Evolutionary conservation across 805 yeast genomes (phyloP).

Genomic region (Huiozyma sinensis): DNA sequence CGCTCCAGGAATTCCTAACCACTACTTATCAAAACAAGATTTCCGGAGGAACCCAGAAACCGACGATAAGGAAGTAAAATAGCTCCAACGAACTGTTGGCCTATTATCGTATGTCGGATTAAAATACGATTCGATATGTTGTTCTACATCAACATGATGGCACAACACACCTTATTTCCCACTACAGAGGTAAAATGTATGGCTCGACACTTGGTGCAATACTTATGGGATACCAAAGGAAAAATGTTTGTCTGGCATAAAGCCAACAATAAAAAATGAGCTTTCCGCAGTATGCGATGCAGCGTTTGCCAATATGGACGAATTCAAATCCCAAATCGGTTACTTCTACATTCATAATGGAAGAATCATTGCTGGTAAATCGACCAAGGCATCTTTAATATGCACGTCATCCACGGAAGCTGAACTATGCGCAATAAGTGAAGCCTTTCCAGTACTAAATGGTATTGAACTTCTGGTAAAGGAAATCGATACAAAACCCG

Average conservation of each 20-base stretch:
- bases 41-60: neutral
- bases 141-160: constrained; percentile 6
- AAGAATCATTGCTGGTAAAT: constrained; percentile 1
- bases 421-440: constrained; percentile 1
- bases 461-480: neutral
- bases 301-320: constrained; percentile 1
- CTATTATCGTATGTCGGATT: constrained; percentile 5
- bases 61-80: constrained; percentile 2
- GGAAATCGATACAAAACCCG: too few species aligned
- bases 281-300: constrained; percentile 2
- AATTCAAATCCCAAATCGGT: constrained; percentile 4
- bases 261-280: neutral
- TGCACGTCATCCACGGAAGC: constrained; percentile 2
- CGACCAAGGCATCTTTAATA: neutral
- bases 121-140: constrained; percentile 6
- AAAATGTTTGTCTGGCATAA: constrained; percentile 4
- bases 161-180: constrained; percentile 6
- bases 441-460: neutral
- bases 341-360: neutral
- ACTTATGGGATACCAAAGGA: constrained; percentile 3
- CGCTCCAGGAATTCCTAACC: neutral
- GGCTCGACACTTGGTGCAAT: constrained; percentile 1
- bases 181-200: constrained; percentile 2
- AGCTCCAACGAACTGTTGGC: constrained; percentile 5
- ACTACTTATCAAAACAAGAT: neutral